Conservation (phyloP, 306 rosid species). For the Senna tora region DNA sequence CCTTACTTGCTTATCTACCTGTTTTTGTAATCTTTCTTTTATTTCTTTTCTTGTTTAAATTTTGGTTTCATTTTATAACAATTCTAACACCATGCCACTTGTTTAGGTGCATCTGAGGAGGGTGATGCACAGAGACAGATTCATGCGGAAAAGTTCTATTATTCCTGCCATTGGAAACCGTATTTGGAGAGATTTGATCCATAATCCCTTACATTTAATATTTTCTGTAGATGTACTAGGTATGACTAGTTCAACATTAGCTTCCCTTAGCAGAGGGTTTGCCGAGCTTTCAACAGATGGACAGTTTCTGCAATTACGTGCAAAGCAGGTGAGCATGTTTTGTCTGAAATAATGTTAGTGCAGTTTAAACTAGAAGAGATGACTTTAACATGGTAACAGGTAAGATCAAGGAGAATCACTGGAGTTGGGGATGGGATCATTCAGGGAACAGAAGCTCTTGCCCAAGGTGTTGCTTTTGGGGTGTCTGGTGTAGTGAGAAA, state of each 20-base stretch:
- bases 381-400: constrained; percentile 60
- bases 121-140: constrained; percentile 94
- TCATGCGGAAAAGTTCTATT: constrained; percentile 91
- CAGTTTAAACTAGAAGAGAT: constrained; percentile 24
- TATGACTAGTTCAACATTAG: constrained; percentile 95
- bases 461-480: constrained; percentile 98
- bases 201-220: constrained; percentile 90
- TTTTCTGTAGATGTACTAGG: constrained; percentile 96
- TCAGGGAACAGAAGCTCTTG: constrained; percentile 95
- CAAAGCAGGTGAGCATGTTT: constrained; percentile 72
- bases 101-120: constrained; percentile 92
- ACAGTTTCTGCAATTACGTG: constrained; percentile 85
- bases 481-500: constrained; percentile 90
- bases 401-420: constrained; percentile 89
- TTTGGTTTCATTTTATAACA: constrained; percentile 10
- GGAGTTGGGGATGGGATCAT: constrained; percentile 95
- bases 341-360: constrained; percentile 16
- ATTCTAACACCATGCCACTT: constrained; percentile 38
- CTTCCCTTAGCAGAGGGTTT: constrained; percentile 94
- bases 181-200: constrained; percentile 94
- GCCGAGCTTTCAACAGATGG: constrained; percentile 99
- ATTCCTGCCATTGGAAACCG: constrained; percentile 88
- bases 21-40: background rate
- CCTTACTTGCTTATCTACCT: background rate
- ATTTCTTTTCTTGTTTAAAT: background rate